These are phyloP conservation scores for Nakaseomyces glabratus DNA, from an alignment of 1,139 yeast genomes.

Conservation along the genomic window DNA sequence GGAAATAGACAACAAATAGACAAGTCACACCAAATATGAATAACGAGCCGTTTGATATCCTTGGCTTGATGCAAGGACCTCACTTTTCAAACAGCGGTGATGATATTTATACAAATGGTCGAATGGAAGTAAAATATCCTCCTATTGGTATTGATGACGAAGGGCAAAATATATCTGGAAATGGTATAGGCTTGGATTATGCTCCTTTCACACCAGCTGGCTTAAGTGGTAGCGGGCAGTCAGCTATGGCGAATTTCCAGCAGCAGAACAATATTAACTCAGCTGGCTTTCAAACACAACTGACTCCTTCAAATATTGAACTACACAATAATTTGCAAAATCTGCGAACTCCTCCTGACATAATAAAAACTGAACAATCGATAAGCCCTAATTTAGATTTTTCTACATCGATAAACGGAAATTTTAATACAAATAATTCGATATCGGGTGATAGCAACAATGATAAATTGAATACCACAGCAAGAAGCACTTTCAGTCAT, in stretches of 20 bases:
- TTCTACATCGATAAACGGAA: background rate
- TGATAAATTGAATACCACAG: background rate
- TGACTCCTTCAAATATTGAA: slow-evolving; percentile 5
- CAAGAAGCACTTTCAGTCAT: background rate
- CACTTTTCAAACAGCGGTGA: too few species aligned
- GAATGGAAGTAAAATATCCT: slow-evolving; percentile 2
- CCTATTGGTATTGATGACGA: too few species aligned
- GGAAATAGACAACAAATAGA: too few species aligned
- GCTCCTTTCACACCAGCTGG: slow-evolving; percentile 5
- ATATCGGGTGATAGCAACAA: background rate
- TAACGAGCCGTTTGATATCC: slow-evolving; percentile 5
- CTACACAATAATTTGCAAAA: slow-evolving; percentile 3
- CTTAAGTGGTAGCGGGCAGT: too few species aligned
- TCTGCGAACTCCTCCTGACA: slow-evolving; percentile 6
- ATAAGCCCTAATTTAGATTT: background rate
- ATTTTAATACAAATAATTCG: background rate
- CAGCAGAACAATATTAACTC: too few species aligned
- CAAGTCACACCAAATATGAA: too few species aligned
- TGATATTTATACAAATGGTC: slow-evolving; percentile 1
- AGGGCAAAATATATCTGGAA: too few species aligned
- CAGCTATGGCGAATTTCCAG: too few species aligned
- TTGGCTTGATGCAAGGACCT: slow-evolving; percentile 6
- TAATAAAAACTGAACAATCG: too few species aligned
- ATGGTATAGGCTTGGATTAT: slow-evolving; percentile 6
- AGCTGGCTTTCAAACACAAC: too few species aligned